Evolutionary conservation across 192 early-diverging fungal species (phyloP), one percentile per base, ranked within the genome.

Genomic region (Backusella mclennaniae): DNA sequence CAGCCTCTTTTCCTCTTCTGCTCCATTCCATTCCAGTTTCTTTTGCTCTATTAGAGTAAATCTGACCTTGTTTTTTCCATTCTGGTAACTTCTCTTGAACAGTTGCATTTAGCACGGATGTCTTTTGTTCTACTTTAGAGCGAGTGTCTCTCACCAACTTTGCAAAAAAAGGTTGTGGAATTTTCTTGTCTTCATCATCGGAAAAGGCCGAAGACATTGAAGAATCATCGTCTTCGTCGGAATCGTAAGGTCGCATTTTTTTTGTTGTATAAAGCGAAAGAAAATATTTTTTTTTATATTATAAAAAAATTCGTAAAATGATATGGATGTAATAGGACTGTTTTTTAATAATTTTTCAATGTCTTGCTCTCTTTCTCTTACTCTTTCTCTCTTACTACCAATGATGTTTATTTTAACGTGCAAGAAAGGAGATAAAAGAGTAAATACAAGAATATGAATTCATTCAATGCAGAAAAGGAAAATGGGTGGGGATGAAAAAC

Each of bases 21-120:
- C 82, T 67, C 82, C 82, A 83, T 38, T 79, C 82, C n/a, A 83
- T 74, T 17, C 82, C 69, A 6, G 77, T 79, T 44, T 83, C 82
- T 56, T 73, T 73, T 26, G 82, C 82, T 23, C 59, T 71, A n/a
- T 59, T 77, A 14, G 78, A 67, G 59, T 79, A 77, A 73, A 77
- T 75, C n/a, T 63, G 71, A 59, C 82, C 73, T 15, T 70, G 75
- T 17, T 66, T 59, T 38, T 75, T 77, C 82, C 82, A 83, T 73
- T 83, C 82, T 5, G 82, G 82, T 26, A 83, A 35, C 15, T 71
- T 76, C 66, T 83, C 82, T 44, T 76, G 73, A 35, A 83, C 67
- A 9, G 67, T 76, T 19, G 80, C 80, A 69, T 81, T 77, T 9
- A 83, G 52, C 23, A 77, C 82, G 1, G 73, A 67, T 67, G 35